Evolutionary conservation across 371 early-diverging fungal genomes (phyloP), one percentile per base, ranked within the genome.

Genomic region (Furculomyces boomerangus): DNA sequence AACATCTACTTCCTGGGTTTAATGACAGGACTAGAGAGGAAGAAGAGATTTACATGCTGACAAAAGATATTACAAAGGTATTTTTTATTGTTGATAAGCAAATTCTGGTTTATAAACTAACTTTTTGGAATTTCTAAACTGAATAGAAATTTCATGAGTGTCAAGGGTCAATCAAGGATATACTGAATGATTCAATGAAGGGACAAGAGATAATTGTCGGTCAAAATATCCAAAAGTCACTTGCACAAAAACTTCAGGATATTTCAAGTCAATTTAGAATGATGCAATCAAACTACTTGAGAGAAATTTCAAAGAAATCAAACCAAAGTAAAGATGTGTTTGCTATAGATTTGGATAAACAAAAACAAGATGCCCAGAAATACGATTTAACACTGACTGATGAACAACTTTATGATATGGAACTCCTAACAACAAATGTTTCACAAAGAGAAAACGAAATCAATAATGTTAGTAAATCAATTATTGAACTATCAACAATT

Each of bases 1-100:
- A 86, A 60, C 86, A 91, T 61, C 66, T 93, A 22, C 63, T 95
- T 47, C 93, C 95, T 20, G 93, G 93, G 27, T 95, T 96, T 58
- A 89, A 91, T 57, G 95, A 96, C 65, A 75, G 82, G 31, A 68
- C 79, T 1, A 77, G 71, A 13, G 90, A 88, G 60, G 90, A 92
- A 66, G 76, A 77, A 52, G 81, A 80, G 16, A 96, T 95, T 43
- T 83, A 91, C 32, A 63, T 68, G 18, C 64, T 89, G 35, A 86
- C 94, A 3, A 71, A 76, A 14, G 79, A 80, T 25, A 88, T 96
- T 53, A 90, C 92, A 0, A 67, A 74, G 57, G 89, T 88, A 73
- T 3, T 16, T 43, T 16, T 43, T 16, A 20, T 26, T 37, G 5
- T 58, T 29, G 7, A 3, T 61, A 18, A 18, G 28, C 48, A 47